These are phyloP conservation scores for Xylaria intraflava DNA, from an alignment of 495 filamentous ascomycete genomes.

Conservation along the genomic window DNA sequence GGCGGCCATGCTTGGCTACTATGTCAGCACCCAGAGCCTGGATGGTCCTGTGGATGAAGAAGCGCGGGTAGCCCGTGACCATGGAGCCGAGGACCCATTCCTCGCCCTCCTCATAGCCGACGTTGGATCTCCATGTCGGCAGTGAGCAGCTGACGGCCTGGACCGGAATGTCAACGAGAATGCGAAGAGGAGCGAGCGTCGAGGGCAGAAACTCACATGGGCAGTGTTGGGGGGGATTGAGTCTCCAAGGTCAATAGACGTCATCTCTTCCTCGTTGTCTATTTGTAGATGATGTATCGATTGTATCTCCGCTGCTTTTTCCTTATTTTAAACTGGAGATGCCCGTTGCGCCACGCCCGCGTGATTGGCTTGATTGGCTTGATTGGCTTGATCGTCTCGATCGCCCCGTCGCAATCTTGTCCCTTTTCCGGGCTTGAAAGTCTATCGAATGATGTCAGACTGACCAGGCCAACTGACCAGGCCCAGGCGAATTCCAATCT, in stretches of 20 bases:
- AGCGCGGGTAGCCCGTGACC: conserved; percentile 92
- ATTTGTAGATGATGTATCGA: no score
- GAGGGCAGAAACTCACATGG: conserved; percentile 43
- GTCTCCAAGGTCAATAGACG: conserved; percentile 42
- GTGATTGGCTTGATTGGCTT: no score
- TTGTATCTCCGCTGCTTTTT: no score
- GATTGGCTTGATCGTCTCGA: no score
- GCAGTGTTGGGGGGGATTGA: conserved; percentile 56
- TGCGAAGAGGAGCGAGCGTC: conserved; percentile 2
- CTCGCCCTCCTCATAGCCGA: conserved; percentile 90
- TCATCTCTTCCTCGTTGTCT: conserved; percentile 22
- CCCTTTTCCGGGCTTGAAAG: no score
- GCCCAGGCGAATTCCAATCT: no score
- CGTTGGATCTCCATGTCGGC: conserved; percentile 84
- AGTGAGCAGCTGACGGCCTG: conserved; percentile 95
- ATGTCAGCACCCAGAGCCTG: conserved; percentile 64
- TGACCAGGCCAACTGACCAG: no score
- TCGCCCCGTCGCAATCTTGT: no score
- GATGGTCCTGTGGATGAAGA: conserved; percentile 86
- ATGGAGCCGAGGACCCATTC: conserved; percentile 78
- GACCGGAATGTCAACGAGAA: conserved; percentile 6
- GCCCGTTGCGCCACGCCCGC: no score
- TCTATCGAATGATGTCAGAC: no score
- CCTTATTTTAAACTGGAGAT: no score
- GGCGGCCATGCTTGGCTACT: conserved; percentile 53